A percentile compares a stretch with the other conserved stretches of the same genome.
Evolutionary conservation across 2,329 filamentous ascomycete genomes (phyloP).

Genomic region (Myrmaecium sp.): DNA sequence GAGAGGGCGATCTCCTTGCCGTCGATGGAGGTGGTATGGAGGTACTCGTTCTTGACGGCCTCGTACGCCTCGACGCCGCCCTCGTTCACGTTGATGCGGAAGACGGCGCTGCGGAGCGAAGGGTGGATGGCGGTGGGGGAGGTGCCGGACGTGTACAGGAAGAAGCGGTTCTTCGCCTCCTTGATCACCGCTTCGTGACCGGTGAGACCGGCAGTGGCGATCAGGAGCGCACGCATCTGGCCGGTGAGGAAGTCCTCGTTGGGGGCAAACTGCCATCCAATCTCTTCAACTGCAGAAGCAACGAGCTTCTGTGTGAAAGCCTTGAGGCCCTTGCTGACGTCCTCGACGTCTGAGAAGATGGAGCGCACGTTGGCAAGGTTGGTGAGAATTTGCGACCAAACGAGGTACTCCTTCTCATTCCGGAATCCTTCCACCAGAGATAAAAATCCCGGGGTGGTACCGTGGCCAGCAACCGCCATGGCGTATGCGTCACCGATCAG

Average conservation of each 20-base stretch:
- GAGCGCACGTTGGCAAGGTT: slow-evolving; percentile 62
- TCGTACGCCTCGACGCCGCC: slow-evolving; percentile 53
- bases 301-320: slow-evolving; percentile 67
- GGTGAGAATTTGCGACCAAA: slow-evolving; percentile 73
- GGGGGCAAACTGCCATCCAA: slow-evolving; percentile 73
- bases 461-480: slow-evolving; percentile 72
- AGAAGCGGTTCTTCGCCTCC: slow-evolving; percentile 65
- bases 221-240: slow-evolving; percentile 67
- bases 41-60: slow-evolving; percentile 71
- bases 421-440: slow-evolving; percentile 74
- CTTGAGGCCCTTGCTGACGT: slow-evolving; percentile 55
- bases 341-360: slow-evolving; percentile 65
- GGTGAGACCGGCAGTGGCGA: slow-evolving; percentile 56
- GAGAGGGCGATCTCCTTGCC: slow-evolving; percentile 74
- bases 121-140: slow-evolving; percentile 59
- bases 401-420: slow-evolving; percentile 66
- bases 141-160: slow-evolving; percentile 51
- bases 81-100: slow-evolving; percentile 60
- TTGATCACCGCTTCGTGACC: slow-evolving; percentile 58
- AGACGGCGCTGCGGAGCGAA: slow-evolving; percentile 65
- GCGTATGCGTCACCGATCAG: slow-evolving; percentile 81
- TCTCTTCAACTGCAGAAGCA: slow-evolving; percentile 52
- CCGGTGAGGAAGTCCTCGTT: slow-evolving; percentile 68
- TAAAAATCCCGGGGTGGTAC: slow-evolving; percentile 64
- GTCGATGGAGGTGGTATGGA: slow-evolving; percentile 67